Base-by-base conservation (phyloP, 2,329 filamentous ascomycete species). In the Diaporthe batatas region DNA sequence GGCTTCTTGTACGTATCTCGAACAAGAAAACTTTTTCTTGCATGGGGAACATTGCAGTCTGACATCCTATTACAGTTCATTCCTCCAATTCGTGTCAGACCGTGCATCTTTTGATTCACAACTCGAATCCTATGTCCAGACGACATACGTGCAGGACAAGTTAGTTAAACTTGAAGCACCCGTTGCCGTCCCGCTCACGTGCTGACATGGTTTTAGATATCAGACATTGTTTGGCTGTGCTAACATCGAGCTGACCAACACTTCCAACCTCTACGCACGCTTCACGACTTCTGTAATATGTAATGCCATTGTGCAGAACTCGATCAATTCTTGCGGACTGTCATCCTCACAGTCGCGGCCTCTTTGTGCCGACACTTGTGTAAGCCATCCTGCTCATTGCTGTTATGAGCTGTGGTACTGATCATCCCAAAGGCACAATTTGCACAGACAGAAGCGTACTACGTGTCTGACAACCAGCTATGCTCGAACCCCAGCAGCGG, bases 221-320 rank as follows among this genome's bases (percentile, higher is more conserved):
- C 88, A 93, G 81, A 86, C 89, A 69, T 86, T 94, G 62, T 89
- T 99, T 76, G 96, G 96, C 71, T 99, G 96, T 81, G 87, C 89
- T 62, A 89, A 89, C 75, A 86, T 98, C 78, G 90, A 96, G 79
- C 88, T 95, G 72, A 90, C 90, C 71, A 93, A 97, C 80, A 92
- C 94, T 5, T 92, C 90, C 77, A 89, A 93, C 78, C 90, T 95
- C 79, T 99, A 99, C 83, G 96, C 96, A 64, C 92, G 96, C 78
- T 99, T 96, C 83, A 97, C 96, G 6, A 96, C 91, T 59, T 96
- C 93, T 74, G 92, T 97, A 75, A 89, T 99, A 76, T 99, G 96
- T 88, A 98, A 97, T 86, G 89, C 94, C 76, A 93, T 99, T 79
- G 90, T 99, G 67, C 96, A 99, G 83, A 95, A 94, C 80, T 98